Conservation (phyloP, 2,329 filamentous ascomycete species). For the Aspergillus fumigatus region DNA sequence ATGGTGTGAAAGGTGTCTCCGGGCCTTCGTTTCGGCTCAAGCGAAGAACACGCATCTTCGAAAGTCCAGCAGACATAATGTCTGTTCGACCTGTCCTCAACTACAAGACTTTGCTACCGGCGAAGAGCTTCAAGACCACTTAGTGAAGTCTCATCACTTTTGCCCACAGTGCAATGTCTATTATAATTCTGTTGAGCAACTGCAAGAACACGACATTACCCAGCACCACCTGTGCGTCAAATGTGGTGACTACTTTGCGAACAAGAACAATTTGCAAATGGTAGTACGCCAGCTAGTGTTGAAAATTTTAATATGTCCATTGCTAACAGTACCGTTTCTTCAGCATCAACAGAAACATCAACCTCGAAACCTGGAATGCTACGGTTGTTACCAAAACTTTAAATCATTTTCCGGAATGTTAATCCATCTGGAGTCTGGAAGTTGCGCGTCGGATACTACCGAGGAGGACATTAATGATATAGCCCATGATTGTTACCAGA, state of each 20-base stretch:
- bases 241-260: conserved; percentile 7
- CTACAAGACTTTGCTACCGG: conserved; percentile 6
- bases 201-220: conserved; percentile 9
- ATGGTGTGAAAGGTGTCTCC: no score
- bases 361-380: conserved; percentile 14
- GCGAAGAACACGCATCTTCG: conserved; percentile 8
- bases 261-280: conserved; percentile 11
- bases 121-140: conserved; percentile 11
- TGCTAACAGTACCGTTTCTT: conserved; percentile 2
- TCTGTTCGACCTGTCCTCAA: conserved; percentile 10
- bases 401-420: conserved; percentile 14
- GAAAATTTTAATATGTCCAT: neutral
- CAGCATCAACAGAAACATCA: conserved; percentile 11
- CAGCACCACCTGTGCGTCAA: conserved; percentile 8
- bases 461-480: conserved; percentile 8
- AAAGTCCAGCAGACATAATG: conserved; percentile 10
- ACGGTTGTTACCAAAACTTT: conserved; percentile 10
- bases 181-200: neutral
- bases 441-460: conserved; percentile 2
- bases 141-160: conserved; percentile 8
- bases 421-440: conserved; percentile 11
- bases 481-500: conserved; percentile 6
- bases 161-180: conserved; percentile 2
- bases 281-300: neutral
- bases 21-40: neutral